Evolutionary conservation across 495 filamentous ascomycete genomes (phyloP), one percentile per base, ranked within the genome.

Genomic region (Tuber microsphaerosporum): DNA sequence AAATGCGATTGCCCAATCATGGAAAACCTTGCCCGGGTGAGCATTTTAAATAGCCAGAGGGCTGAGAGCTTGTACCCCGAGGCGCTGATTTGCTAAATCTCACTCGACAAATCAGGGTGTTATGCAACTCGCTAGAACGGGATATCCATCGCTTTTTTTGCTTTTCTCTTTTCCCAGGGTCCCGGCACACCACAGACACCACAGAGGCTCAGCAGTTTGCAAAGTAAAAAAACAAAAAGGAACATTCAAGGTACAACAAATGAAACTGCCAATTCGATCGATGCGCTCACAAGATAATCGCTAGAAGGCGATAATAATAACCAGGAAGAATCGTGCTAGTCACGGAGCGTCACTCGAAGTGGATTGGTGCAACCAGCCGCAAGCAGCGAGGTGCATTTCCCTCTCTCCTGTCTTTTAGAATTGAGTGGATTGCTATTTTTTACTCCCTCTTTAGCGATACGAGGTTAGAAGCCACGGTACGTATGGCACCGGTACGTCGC

Each of bases 21-120:
- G 26, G 26, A 65, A 17, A 16, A 34, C 3, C 56, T 65, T 65
- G 31, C 56, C 26, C 56, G 56, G 56, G 26, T 65, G 56, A 65
- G 56, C 56, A 65, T 65, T 65, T 65, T 65, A 65, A 65, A 65
- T 65, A 65, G 56, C 56, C 56, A 65, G 56, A 34, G 56, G 56
- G 56, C 56, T 65, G 56, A 65, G 56, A 65, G 56, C 6, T 65
- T 34, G 14, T 9, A 16, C 56, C 56, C 56, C 17, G 56, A 19
- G 26, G 56, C 56, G 26, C 26, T 65, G 14, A 65, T 65, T 34
- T 65, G 56, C 31, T 34, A 65, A 12, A 65, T 34, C 34, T 65
- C 56, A 65, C 56, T 34, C 26, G 56, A 65, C 56, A 65, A 34
- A 65, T 65, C 56, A 65, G 56, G 56, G 56, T 65, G 19, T 34